These are phyloP conservation scores for Dactylis glomerata DNA, from an alignment of 176 grass and related monocot species.

Conservation along the genomic window DNA sequence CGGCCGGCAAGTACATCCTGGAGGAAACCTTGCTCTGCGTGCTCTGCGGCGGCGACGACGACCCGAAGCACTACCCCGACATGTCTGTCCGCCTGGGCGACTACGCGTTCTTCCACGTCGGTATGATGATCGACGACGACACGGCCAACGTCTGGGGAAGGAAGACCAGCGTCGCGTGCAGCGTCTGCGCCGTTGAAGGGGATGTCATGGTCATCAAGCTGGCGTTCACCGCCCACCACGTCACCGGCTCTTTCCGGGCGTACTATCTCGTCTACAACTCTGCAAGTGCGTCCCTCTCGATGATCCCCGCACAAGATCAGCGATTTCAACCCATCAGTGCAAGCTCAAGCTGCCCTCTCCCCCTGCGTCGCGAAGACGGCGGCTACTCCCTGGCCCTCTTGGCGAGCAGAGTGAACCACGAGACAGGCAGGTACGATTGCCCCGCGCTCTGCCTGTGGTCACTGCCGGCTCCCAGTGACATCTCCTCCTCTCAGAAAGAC, in stretches of 20 bases:
- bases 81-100: not conserved
- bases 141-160: accelerated
- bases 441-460: not conserved
- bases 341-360: not conserved
- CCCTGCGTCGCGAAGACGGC: not conserved
- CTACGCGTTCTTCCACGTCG: not conserved
- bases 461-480: not conserved
- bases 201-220: not conserved
- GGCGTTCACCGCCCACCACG: not conserved
- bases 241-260: not conserved
- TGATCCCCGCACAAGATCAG: not conserved
- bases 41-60: not conserved
- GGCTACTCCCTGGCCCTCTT: not conserved
- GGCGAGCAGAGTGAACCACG: not conserved
- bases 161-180: not conserved
- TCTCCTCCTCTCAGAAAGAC: not conserved
- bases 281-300: not conserved
- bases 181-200: not conserved
- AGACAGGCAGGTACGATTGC: too few relatives aligned
- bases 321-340: not conserved
- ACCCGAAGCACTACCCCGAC: not conserved
- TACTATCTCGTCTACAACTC: slow-evolving; percentile 14
- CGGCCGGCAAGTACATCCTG: not conserved
- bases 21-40: not conserved
- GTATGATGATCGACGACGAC: not conserved